Percentiles rank a stretch among this genome's conserved stretches.
Conservation (phyloP, 2,329 filamentous ascomycete species). For the Ascochyta lentis region DNA sequence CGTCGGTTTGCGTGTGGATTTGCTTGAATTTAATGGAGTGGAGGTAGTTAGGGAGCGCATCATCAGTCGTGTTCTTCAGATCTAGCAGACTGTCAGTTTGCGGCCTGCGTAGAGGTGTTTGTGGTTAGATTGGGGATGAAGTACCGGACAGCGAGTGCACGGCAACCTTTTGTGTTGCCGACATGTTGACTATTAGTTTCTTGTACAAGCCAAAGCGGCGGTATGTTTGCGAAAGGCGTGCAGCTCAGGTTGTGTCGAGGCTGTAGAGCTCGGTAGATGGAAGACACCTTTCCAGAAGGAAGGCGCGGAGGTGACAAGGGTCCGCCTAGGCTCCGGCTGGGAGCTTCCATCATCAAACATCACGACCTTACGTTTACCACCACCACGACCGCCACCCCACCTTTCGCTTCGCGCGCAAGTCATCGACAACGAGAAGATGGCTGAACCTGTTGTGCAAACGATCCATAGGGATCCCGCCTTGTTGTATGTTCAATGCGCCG, state of each 20-base stretch:
- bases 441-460: conserved; percentile 85
- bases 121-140: background rate
- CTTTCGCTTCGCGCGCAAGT: conserved; percentile 20
- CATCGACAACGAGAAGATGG: conserved; percentile 64
- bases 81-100: conserved; percentile 61
- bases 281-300: conserved; percentile 47
- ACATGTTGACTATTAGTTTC: conserved; percentile 31
- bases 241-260: conserved; percentile 17
- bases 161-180: conserved; percentile 60
- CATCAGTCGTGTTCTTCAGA: conserved; percentile 95
- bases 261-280: conserved; percentile 30
- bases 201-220: background rate
- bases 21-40: conserved; percentile 85
- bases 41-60: conserved; percentile 92
- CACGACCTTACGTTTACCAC: conserved; percentile 26
- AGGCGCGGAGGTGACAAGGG: conserved; percentile 40
- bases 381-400: conserved; percentile 18
- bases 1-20: conserved; percentile 79
- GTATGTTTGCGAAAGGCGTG: background rate
- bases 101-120: conserved; percentile 1
- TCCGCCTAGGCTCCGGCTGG: conserved; percentile 37
- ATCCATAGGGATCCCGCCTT: conserved; percentile 98
- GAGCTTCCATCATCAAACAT: conserved; percentile 31
- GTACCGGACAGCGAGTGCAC: conserved; percentile 72
- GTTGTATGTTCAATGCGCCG: conserved; percentile 69